A percentile compares a stretch with the other conserved stretches of the same genome.
These are phyloP conservation scores for Athelia sp. DNA, from an alignment of 1,284 basidiomycete species.

Conservation along the genomic window DNA sequence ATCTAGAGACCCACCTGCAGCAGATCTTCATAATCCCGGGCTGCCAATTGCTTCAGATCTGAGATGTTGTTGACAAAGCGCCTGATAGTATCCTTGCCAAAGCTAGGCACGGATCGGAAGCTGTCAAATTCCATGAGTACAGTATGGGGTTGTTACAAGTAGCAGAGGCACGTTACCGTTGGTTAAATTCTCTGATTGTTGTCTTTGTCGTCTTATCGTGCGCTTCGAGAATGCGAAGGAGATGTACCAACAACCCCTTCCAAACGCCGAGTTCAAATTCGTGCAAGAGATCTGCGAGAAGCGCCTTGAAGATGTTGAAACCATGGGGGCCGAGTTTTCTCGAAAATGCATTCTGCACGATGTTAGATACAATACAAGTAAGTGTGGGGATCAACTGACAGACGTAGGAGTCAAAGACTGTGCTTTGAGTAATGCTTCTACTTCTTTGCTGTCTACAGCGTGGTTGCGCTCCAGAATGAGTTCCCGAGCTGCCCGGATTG, in stretches of 20 bases:
- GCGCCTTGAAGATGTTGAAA: constrained; percentile 6
- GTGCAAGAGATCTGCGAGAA: constrained; percentile 15
- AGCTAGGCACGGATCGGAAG: constrained; percentile 22
- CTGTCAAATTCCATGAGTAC: too few species aligned
- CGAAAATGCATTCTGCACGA: not conserved
- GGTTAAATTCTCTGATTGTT: not conserved
- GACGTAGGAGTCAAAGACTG: not conserved
- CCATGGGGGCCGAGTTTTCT: not conserved
- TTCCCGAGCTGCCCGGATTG: not conserved
- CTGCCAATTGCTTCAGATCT: constrained; percentile 29
- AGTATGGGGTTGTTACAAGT: not conserved
- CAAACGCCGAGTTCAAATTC: constrained; percentile 19
- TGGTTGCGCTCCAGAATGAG: not conserved
- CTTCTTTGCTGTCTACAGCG: not conserved
- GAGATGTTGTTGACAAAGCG: constrained; percentile 24
- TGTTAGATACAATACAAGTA: not conserved
- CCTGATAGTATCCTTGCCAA: constrained; percentile 25
- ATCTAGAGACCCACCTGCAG: constrained; percentile 24
- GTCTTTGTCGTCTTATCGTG: not conserved
- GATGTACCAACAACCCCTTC: constrained; percentile 17
- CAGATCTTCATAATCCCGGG: constrained; percentile 30
- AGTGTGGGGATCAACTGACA: not conserved
- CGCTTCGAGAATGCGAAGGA: constrained; percentile 16
- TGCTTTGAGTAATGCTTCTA: not conserved
- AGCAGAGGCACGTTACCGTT: not conserved